Evolutionary conservation across 345 rosid genomes (phyloP).

Genomic region (Xanthoceras sorbifolium): DNA sequence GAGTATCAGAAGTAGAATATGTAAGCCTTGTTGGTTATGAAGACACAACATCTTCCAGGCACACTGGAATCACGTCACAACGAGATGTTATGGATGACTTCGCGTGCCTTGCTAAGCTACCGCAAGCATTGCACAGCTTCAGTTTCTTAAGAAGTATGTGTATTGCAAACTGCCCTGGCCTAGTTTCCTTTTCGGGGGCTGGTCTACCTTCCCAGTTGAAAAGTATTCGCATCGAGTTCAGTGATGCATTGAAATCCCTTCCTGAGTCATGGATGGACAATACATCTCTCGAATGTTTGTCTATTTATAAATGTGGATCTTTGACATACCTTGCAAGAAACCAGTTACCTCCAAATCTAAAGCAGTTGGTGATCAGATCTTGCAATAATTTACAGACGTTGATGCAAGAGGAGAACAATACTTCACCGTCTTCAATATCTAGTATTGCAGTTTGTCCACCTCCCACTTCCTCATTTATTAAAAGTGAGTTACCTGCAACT

Average conservation of each 20-base stretch:
- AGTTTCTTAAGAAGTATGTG: background rate
- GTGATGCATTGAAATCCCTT: background rate
- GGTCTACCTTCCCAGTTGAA: conserved; percentile 4
- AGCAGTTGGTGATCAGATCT: background rate
- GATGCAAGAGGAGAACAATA: background rate
- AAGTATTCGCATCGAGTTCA: background rate
- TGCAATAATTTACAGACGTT: background rate
- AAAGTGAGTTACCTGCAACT: background rate
- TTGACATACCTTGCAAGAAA: background rate
- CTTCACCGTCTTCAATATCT: too few relatives aligned
- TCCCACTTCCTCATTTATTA: background rate
- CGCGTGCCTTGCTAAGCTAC: background rate
- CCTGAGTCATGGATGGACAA: background rate
- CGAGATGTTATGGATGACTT: background rate
- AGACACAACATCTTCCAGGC: background rate
- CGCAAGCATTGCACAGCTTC: background rate
- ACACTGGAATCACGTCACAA: too few relatives aligned
- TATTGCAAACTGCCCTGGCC: background rate
- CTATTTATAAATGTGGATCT: background rate
- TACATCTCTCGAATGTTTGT: background rate
- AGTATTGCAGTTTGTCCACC: background rate
- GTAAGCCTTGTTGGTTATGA: conserved; percentile 2
- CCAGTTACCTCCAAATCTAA: background rate
- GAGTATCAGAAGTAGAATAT: background rate
- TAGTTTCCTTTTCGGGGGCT: background rate